Base-by-base conservation (phyloP, 2,329 filamentous ascomycete genomes). In the Samsoniella hepiali region DNA sequence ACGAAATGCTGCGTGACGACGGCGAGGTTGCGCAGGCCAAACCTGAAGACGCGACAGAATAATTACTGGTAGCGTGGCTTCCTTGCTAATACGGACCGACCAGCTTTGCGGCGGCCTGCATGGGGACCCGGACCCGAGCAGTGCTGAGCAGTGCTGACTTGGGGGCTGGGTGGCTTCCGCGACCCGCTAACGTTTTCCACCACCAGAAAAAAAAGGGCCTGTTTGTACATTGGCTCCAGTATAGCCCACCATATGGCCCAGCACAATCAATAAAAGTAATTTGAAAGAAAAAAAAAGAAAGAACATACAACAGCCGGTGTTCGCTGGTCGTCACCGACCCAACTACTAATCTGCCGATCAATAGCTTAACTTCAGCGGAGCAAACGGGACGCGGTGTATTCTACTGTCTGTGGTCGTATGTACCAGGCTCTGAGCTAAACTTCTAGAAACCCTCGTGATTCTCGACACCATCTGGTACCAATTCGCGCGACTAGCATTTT, bases 41-140 rank as follows among this genome's bases (percentile, higher is more conserved):
- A 57, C 57, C 36, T 57, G 60, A 45, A 63, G 60, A 63, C 60
- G 60, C 53, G 60, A 53, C 58, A 29, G 34, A 49, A 45, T 17
- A 50, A n/a, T 50, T 59, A 15, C 15, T 34, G 22, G 22, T 40
- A 60, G 58, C 58, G 47, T 44, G 27, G 38, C 44, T 44, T 44
- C 27, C 15, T 36, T 29, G 36, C n/a, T 31, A 11, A 10, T 17
- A 27, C 22, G 22, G 22, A 11, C 38, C 11, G 45, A 3, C 27
- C 29, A 27, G 36, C 22, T 4, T 22, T 27, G 36, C 11, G 42
- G 36, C 22, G 34, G 34, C 10, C 53, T 22, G 36, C 50, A 51
- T 15, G 6, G 31, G 45, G 13, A 45, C 17, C 42, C 9, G 42
- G 22, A 22, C 22, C 22, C 22, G 22, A 22, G 22, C 22, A 22